Percentiles rank a stretch among this genome's conserved stretches.
Evolutionary conservation across 768 basidiomycete genomes (phyloP).

Genomic region (Suillus subalutaceus): DNA sequence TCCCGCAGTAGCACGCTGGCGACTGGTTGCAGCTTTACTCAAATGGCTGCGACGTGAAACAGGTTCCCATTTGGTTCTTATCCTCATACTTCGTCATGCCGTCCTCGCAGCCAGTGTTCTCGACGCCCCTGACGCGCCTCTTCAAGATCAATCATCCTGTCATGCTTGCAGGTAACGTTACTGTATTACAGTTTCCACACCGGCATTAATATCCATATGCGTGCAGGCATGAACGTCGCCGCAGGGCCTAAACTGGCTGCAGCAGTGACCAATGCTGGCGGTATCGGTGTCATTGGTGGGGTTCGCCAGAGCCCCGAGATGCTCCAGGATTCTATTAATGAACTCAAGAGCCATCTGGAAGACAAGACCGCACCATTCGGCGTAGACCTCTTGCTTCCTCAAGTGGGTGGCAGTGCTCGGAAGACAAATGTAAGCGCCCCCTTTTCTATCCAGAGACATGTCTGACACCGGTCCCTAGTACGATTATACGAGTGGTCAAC

Average conservation of each 20-base stretch:
- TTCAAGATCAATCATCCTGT: conserved; percentile 84
- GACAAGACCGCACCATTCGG: conserved; percentile 79
- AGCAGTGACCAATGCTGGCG: conserved; percentile 89
- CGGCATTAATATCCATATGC: conserved; percentile 10
- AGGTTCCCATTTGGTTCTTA: neutral
- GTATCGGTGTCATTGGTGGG: conserved; percentile 89
- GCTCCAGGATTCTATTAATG: conserved; percentile 65
- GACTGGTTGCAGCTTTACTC: neutral
- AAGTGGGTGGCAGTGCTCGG: conserved; percentile 78
- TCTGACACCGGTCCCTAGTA: conserved; percentile 33
- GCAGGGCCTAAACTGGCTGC: conserved; percentile 85
- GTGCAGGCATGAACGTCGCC: conserved; percentile 73
- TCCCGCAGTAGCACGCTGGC: neutral
- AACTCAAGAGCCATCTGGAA: conserved; percentile 74
- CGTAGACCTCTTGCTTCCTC: conserved; percentile 82
- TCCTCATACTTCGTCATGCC: conserved; percentile 50
- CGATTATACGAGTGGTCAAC: conserved; percentile 80
- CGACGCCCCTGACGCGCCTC: conserved; percentile 72
- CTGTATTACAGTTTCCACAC: conserved; percentile 3
- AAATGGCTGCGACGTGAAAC: neutral
- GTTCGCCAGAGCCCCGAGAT: conserved; percentile 72
- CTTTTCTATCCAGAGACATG: neutral
- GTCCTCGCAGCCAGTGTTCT: conserved; percentile 64
- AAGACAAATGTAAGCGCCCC: conserved; percentile 67
- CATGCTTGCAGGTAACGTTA: conserved; percentile 66